Base-by-base conservation (phyloP, 306 rosid species). In the Acacia crassicarpa region DNA sequence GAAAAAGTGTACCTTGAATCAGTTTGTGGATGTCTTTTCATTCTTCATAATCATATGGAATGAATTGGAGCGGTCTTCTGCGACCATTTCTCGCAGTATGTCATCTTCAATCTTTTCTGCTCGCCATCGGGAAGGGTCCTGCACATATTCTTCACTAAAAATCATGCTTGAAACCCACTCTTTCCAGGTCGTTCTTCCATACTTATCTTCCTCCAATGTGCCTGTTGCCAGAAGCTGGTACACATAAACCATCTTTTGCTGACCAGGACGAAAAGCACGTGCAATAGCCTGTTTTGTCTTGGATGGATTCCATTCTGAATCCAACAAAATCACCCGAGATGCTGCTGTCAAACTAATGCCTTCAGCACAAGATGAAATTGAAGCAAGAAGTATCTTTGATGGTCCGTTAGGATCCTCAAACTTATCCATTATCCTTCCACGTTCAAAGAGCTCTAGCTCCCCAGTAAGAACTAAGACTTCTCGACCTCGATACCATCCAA, bases 131-230 rank as follows among this genome's bases (percentile, higher is more conserved):
- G 99, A 93, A 84, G 98, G 99, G 51, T 95, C 99, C 85, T 93
- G 97, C 77, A 95, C 99, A 78, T 91, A 93, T 1, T 84, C 99
- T 85, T 95, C 98, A 4, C 97, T 93, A 68, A 95, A 95, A 62
- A 93, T 95, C 99, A 95, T 95, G 86, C 91, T 90, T 0, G 98
- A 95, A 5, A 95, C 98, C 99, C 98, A 95, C 78, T 93, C 99
- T 86, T 93, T 95, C 99, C 99, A 93, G 2, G 99, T 91, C 40
- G 99, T 95, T 85, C 98, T 87, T 45, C 88, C 22, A 78, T 93
- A 87, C 84, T 93, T 95, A 51, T 93, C 97, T 76, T 93, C 98
- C 87, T 93, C 98, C 67, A 95, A 77, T 4, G 98, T 93, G 38
- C 95, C 97, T 8, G 99, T 86, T 40, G 89, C 93, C 84, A 95